Conservation (phyloP, 2,329 filamentous ascomycete species). For the Hypoxylon sp. region DNA sequence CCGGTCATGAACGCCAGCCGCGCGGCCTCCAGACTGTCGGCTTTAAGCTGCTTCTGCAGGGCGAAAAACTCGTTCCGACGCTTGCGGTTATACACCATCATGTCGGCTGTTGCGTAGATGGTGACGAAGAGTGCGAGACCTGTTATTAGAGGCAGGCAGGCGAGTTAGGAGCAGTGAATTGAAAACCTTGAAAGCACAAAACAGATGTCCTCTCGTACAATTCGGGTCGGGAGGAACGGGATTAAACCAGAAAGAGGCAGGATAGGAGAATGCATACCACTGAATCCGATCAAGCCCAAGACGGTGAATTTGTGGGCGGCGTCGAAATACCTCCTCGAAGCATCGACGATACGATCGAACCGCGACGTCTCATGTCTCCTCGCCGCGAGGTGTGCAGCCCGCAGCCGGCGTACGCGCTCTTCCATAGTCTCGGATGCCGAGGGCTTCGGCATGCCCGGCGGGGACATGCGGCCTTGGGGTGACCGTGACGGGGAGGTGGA, state of each 20-base stretch:
- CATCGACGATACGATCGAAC: constrained; percentile 66
- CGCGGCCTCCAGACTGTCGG: constrained; percentile 69
- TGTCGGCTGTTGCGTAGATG: constrained; percentile 73
- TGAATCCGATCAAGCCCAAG: constrained; percentile 69
- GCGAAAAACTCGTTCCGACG: constrained; percentile 72
- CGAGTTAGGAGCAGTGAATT: constrained; percentile 4
- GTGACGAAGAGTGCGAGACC: constrained; percentile 70
- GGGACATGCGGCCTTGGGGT: constrained; percentile 33
- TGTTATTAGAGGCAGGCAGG: constrained; percentile 47
- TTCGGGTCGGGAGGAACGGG: not conserved
- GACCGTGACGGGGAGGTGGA: constrained; percentile 28
- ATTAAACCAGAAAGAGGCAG: not conserved
- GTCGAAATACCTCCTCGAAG: constrained; percentile 67
- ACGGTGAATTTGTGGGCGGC: constrained; percentile 70
- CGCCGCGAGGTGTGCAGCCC: constrained; percentile 77
- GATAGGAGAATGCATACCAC: constrained; percentile 60
- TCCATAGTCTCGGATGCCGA: constrained; percentile 72
- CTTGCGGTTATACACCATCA: constrained; percentile 73
- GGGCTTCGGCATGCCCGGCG: constrained; percentile 52
- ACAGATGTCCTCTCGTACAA: not conserved
- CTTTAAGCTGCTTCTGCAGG: constrained; percentile 67
- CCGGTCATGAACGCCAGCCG: constrained; percentile 73
- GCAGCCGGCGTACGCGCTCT: constrained; percentile 77
- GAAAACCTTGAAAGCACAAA: not conserved
- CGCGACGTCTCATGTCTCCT: constrained; percentile 70